A percentile compares a stretch with the other conserved stretches of the same genome.
Evolutionary conservation across 345 rosid species (phyloP).

Genomic region (Camelina hispida): DNA sequence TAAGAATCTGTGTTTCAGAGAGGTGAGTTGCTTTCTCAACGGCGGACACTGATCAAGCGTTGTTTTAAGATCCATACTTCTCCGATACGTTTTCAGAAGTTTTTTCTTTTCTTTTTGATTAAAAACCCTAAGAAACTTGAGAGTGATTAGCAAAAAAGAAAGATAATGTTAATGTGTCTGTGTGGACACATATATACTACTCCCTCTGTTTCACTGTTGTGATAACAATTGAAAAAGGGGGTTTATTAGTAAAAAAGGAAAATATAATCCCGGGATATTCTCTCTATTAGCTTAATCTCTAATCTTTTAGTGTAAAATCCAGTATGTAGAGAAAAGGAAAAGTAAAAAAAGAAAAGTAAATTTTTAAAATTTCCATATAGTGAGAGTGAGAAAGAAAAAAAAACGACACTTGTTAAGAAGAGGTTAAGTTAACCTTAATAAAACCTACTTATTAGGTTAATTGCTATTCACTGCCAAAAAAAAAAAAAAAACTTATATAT

Average conservation of each 20-base stretch:
- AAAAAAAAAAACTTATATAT: neutral
- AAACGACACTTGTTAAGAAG: neutral
- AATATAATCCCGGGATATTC: slow-evolving; percentile 7
- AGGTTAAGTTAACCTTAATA: neutral
- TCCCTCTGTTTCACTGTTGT: no score
- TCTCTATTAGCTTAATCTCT: neutral
- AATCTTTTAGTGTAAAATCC: neutral
- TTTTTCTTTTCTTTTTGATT: neutral
- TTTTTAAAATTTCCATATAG: neutral
- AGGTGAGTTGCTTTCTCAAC: neutral
- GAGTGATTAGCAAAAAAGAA: neutral
- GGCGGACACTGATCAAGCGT: neutral
- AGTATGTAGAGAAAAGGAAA: neutral
- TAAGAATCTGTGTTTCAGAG: neutral
- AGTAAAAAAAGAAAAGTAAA: neutral
- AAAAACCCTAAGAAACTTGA: neutral
- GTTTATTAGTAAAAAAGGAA: neutral
- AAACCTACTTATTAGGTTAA: neutral
- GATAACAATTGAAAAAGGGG: neutral
- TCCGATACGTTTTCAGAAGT: neutral
- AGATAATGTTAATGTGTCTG: no score
- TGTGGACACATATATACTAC: neutral
- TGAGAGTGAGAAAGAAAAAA: neutral
- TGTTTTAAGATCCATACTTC: neutral
- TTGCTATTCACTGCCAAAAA: neutral